Evolutionary conservation across 345 rosid species (phyloP), one percentile per base, ranked within the genome.

Genomic region (Gossypium ekmanianum): DNA sequence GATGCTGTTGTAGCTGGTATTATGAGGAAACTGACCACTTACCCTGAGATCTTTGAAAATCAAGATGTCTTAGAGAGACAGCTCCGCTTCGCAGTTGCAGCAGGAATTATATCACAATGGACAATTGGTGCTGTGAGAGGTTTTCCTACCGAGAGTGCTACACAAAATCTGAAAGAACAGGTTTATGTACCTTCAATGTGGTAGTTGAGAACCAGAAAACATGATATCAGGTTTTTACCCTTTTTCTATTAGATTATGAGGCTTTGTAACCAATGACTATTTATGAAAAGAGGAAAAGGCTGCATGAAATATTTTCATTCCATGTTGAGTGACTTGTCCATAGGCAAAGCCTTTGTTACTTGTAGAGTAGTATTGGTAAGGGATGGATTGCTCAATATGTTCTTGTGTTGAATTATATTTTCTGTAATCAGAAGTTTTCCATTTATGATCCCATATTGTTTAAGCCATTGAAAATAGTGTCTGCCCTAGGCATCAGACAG

Each of bases 101-200:
- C 97, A 1, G 97, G 97, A 62, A 88, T 91, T 79, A 94, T 94
- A 77, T 71, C 98, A 20, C 97, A 94, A 77, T 94, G 97, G 98
- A 94, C 98, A 0, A 92, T 92, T 20, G 98, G 97, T 48, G 95
- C 87, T 2, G 88, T 90, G 9, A 90, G 95, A 87, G 97, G 98
- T 10, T 88, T 94, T 76, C 97, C 97, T 20, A 88, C 97, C 2
- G 98, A 91, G 77, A 92, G 97, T 77, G 97, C 97, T 1, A 59
- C 97, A 0, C 97, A 94, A 64, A 94, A 94, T 82, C 85, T 94
- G 66, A 94, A 91, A 84, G 98, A 94, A 76, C 97, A 90, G 79
- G 95, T 92, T 61, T 94, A 92, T 78, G 91, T 91, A 72, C 97
- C 98, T 71, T 87, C 98, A 59, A 89, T 94, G 97, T 94, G 97